phyloP scores from a whole-genome alignment of 2,329 filamentous ascomycete genomes.

The Talaromyces funiculosus region DNA sequence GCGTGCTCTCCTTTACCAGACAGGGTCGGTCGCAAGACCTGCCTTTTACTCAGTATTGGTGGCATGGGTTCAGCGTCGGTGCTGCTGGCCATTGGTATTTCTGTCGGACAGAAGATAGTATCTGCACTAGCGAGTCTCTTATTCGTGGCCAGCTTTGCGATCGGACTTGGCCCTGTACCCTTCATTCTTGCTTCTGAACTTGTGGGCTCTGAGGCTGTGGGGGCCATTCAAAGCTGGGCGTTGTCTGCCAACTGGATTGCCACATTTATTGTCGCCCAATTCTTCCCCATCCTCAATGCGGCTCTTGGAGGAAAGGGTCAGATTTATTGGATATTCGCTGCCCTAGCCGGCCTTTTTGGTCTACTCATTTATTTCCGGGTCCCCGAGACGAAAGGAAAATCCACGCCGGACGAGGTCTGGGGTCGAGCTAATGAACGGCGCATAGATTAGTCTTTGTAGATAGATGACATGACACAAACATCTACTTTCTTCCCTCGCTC shows the following conservation, averaged over 20 bases:
- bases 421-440: conserved; percentile 48
- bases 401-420: conserved; percentile 86
- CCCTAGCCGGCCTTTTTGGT: conserved; percentile 61
- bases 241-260: conserved; percentile 82
- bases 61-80: conserved; percentile 79
- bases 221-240: conserved; percentile 83
- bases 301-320: conserved; percentile 71
- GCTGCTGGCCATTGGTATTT: conserved; percentile 73
- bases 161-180: conserved; percentile 87
- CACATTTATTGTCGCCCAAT: conserved; percentile 88
- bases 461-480: not conserved
- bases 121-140: conserved; percentile 75
- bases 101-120: conserved; percentile 63
- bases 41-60: conserved; percentile 72
- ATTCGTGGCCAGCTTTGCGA: conserved; percentile 85
- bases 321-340: conserved; percentile 89
- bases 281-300: conserved; percentile 83
- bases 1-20: conserved; percentile 80
- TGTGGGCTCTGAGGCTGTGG: conserved; percentile 83
- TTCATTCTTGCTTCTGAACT: conserved; percentile 92
- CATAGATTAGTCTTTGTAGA: conserved; percentile 8
- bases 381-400: conserved; percentile 84
- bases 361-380: conserved; percentile 68
- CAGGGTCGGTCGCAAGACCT: conserved; percentile 78
- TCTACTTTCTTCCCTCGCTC: not conserved